These are phyloP conservation scores for Orbilia blumenaviensis DNA, from an alignment of 2,329 filamentous ascomycete genomes.

Conservation along the genomic window DNA sequence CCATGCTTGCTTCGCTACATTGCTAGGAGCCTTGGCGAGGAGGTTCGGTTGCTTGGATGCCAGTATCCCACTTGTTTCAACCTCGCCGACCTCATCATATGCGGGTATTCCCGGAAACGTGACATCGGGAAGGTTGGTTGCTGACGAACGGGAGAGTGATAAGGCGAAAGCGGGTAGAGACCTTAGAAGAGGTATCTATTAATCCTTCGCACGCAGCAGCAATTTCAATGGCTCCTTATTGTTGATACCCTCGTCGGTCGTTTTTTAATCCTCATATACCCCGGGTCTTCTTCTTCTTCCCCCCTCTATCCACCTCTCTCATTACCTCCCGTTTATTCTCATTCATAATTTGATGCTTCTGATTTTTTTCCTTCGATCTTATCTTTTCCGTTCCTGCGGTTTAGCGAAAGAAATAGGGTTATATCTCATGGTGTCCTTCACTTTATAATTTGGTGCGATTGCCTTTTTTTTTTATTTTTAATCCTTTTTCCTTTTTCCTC, in stretches of 20 bases:
- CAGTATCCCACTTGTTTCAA: conserved; percentile 31
- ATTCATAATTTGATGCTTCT: conserved; percentile 38
- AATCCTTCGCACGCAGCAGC: neutral
- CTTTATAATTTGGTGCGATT: conserved; percentile 8
- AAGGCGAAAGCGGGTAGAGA: conserved; percentile 34
- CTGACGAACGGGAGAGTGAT: conserved; percentile 36
- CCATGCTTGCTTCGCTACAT: conserved; percentile 71
- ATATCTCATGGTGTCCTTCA: conserved; percentile 43
- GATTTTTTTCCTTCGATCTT: conserved; percentile 31
- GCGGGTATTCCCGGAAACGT: conserved; percentile 43
- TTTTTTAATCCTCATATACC: conserved; percentile 12
- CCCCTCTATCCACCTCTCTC: neutral
- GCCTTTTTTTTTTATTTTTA: neutral
- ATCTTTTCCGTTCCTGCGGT: conserved; percentile 46
- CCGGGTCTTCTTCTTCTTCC: neutral
- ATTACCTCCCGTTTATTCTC: neutral
- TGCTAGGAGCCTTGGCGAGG: conserved; percentile 62
- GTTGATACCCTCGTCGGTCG: neutral
- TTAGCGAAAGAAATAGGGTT: conserved; percentile 51
- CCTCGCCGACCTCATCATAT: conserved; percentile 28
- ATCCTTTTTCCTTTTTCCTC: neutral
- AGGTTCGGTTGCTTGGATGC: conserved; percentile 56
- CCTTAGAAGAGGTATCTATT: conserved; percentile 36
- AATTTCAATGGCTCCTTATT: neutral
- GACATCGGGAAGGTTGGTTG: conserved; percentile 28